These are phyloP conservation scores for Mycena galopus DNA, from an alignment of 768 basidiomycete genomes.

Conservation along the genomic window DNA sequence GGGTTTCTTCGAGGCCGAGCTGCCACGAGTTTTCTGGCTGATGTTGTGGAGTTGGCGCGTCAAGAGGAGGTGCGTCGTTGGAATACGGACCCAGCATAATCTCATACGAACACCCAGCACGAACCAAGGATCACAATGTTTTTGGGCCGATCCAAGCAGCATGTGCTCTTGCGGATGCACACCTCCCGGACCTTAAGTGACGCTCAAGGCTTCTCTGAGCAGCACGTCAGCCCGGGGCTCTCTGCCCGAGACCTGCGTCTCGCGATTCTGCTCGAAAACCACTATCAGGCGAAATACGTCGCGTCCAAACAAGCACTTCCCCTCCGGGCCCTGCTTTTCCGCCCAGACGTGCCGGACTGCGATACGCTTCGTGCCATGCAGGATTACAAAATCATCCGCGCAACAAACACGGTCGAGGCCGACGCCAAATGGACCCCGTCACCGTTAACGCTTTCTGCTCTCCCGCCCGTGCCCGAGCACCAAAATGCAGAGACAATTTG, in stretches of 20 bases:
- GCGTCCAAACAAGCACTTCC: background rate
- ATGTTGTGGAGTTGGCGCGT: constrained; percentile 12
- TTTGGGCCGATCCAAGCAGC: background rate
- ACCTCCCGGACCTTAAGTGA: constrained; percentile 14
- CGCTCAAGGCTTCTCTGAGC: background rate
- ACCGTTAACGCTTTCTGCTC: background rate
- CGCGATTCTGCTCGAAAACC: constrained; percentile 25
- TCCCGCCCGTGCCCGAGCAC: constrained; percentile 1
- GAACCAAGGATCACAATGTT: constrained; percentile 24
- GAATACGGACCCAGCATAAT: background rate
- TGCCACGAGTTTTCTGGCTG: constrained; percentile 18
- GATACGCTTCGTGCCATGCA: background rate
- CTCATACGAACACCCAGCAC: constrained; percentile 6
- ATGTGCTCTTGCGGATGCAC: constrained; percentile 26
- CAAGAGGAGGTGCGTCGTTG: constrained; percentile 23
- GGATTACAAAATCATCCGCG: background rate
- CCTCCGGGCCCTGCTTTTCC: constrained; percentile 1
- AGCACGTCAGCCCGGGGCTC: constrained; percentile 16
- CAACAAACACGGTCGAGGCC: background rate
- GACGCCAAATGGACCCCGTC: constrained; percentile 10
- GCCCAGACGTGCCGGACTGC: constrained; percentile 6
- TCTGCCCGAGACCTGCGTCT: constrained; percentile 22
- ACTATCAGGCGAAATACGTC: constrained; percentile 20
- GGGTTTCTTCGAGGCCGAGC: constrained; percentile 8
- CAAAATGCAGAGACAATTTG: constrained; percentile 4